Evolutionary conservation across 768 basidiomycete genomes (phyloP), one percentile per base, ranked within the genome.

Genomic region (Tylopilus felleus): DNA sequence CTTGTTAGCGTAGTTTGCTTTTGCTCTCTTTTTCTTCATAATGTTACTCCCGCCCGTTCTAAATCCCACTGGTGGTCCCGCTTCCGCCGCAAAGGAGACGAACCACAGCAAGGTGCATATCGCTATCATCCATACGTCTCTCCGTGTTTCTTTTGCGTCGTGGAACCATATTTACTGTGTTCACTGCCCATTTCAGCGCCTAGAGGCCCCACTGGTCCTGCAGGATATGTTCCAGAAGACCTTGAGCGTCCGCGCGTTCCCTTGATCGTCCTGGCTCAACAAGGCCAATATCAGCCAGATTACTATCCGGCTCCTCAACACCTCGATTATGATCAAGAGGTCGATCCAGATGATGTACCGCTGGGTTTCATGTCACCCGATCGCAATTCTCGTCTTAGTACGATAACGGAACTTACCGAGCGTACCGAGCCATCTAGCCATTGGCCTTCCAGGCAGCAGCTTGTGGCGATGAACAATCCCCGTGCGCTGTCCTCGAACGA

Each of bases 371-470:
- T 60, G 67, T 62, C 65, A 38, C 65, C 67, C 9, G 59, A 64
- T 59, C 68, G 58, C 16, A 48, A 60, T 48, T 70, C 73, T 29
- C 74, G 73, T 50, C 70, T 88, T 54, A 85, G 80, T 54, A 86
- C 83, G 5, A 90, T 90, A 55, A 76, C 80, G 22, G 88, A 90
- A 70, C 71, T 67, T 43, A 84, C 86, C 16, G 88, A 90, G 64
- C 75, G 76, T 31, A 83, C 86, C 33, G 85, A 84, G 57, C 73
- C 76, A 33, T 80, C 82, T 14, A 75, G 77, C 16, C 72, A 74
- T 39, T 78, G 78, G 74, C 74, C 75, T 27, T 72, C 76, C 27
- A 70, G 71, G 38, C 74, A 74, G 48, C 73, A 74, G 38, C 69
- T 75, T 28, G 58, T 70, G 29, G 64, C 71, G 38, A 72, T 75